Conservation (phyloP, 2,329 filamentous ascomycete species). For the Samsoniella hepiali region DNA sequence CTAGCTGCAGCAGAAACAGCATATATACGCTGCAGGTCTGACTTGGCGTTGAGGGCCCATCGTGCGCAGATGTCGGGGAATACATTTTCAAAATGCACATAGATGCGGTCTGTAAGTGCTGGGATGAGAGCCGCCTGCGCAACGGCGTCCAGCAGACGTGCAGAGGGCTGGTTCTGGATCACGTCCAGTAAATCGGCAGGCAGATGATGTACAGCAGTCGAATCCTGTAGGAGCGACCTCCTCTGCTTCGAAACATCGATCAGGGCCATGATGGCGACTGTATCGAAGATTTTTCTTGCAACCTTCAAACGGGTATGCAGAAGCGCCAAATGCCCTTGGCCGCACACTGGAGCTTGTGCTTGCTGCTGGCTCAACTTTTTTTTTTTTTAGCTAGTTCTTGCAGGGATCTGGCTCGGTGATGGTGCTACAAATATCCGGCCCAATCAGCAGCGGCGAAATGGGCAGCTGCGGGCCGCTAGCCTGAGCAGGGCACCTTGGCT, state of each 20-base stretch:
- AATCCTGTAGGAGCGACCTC: slow-evolving; percentile 54
- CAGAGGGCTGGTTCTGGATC: slow-evolving; percentile 60
- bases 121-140: slow-evolving; percentile 67
- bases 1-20: slow-evolving; percentile 72
- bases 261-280: slow-evolving; percentile 48
- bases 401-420: slow-evolving; percentile 28
- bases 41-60: slow-evolving; percentile 59
- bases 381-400: slow-evolving; percentile 25
- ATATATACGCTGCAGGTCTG: slow-evolving; percentile 36
- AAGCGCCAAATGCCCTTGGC: slow-evolving; percentile 14
- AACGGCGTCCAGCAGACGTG: slow-evolving; percentile 68
- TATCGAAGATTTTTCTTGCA: slow-evolving; percentile 21
- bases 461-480: slow-evolving; percentile 11
- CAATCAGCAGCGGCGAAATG: slow-evolving; percentile 29
- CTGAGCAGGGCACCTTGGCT: slow-evolving; percentile 15
- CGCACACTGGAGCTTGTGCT: slow-evolving; percentile 11
- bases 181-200: slow-evolving; percentile 67
- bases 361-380: slow-evolving; percentile 19
- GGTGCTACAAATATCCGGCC: slow-evolving; percentile 37
- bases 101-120: slow-evolving; percentile 68
- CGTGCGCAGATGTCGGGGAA: slow-evolving; percentile 80
- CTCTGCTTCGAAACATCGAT: slow-evolving; percentile 55
- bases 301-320: slow-evolving; percentile 18
- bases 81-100: slow-evolving; percentile 68
- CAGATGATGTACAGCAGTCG: slow-evolving; percentile 55